These are phyloP conservation scores for Botrytis paeoniae DNA, from an alignment of 2,329 filamentous ascomycete genomes.

Conservation along the genomic window DNA sequence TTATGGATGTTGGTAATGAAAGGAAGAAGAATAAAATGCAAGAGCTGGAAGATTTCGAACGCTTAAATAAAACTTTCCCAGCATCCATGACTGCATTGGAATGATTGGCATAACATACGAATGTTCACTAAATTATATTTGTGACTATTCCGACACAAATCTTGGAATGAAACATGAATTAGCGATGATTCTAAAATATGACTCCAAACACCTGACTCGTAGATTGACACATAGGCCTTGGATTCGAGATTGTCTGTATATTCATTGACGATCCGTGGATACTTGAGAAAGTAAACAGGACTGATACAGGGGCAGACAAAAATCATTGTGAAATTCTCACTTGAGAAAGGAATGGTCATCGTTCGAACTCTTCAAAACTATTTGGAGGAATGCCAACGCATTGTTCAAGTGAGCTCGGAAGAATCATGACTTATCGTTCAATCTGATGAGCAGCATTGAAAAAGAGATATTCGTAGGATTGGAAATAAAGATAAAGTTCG, in stretches of 20 bases:
- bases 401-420: too few species aligned
- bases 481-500: too few species aligned
- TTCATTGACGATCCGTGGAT: not conserved
- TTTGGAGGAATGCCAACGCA: conserved; percentile 45
- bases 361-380: conserved; percentile 45
- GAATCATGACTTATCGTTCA: too few species aligned
- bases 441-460: too few species aligned
- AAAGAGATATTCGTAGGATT: not conserved
- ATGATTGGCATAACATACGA: not conserved
- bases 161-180: not conserved
- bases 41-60: not conserved
- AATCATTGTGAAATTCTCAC: not conserved
- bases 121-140: too few species aligned
- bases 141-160: not conserved
- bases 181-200: not conserved
- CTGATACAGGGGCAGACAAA: not conserved
- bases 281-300: not conserved
- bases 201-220: not conserved
- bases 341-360: not conserved
- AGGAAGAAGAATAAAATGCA: not conserved
- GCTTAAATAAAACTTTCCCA: not conserved
- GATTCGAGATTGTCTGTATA: not conserved
- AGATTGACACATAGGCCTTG: not conserved
- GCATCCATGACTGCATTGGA: too few species aligned
- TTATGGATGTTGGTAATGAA: not conserved